Conservation (phyloP, 441 rosid genomes). For the Adansonia grandidieri region DNA sequence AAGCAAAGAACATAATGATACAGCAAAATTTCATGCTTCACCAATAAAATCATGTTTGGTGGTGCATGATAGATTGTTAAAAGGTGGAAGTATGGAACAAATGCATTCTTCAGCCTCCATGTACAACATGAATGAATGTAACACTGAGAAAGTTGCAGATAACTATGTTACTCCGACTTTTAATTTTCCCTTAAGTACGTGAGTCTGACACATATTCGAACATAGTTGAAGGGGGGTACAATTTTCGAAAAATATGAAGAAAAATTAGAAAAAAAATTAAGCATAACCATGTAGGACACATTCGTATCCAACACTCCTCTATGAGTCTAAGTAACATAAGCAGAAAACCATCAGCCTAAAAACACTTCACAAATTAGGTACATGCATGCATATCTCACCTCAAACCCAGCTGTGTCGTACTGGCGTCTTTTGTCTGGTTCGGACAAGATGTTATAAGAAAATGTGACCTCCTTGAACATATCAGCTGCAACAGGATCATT, state of each 20-base stretch:
- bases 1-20: slow-evolving; percentile 31
- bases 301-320: not conserved
- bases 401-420: slow-evolving; percentile 90
- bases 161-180: not conserved
- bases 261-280: not conserved
- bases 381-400: slow-evolving; percentile 54
- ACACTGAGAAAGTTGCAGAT: not conserved
- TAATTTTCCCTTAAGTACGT: not conserved
- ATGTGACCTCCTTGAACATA: slow-evolving; percentile 91
- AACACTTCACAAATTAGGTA: not conserved
- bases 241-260: not conserved
- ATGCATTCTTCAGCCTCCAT: not conserved
- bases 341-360: not conserved
- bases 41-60: not conserved
- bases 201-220: not conserved
- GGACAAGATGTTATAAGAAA: slow-evolving; percentile 86
- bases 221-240: not conserved
- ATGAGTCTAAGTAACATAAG: not conserved
- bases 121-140: not conserved
- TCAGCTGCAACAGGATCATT: slow-evolving; percentile 91
- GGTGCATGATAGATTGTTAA: slow-evolving; percentile 17
- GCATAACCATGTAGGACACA: not conserved
- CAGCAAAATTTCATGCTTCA: slow-evolving; percentile 19
- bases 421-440: slow-evolving; percentile 86
- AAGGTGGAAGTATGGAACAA: slow-evolving; percentile 1